Conservation (phyloP, 257 asterid genomes). For the Salvia miltiorrhiza region DNA sequence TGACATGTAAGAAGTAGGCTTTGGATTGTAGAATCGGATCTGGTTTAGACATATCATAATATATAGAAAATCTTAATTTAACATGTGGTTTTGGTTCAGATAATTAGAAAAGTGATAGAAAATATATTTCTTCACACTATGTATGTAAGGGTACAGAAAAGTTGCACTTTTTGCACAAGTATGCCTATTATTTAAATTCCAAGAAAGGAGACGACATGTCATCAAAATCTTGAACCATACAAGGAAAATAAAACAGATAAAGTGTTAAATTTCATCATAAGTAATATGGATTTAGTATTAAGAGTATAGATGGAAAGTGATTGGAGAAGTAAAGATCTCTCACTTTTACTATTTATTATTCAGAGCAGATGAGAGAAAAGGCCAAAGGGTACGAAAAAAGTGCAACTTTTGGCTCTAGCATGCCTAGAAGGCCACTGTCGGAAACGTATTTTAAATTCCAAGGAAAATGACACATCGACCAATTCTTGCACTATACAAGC, state of each 20-base stretch:
- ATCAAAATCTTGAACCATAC: not conserved
- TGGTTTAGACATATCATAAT: not conserved
- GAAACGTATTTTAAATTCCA: not conserved
- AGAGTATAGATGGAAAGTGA: not conserved
- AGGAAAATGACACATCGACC: slow-evolving; percentile 21
- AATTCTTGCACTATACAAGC: not conserved
- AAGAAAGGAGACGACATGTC: not conserved
- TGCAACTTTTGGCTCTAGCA: slow-evolving; percentile 10
- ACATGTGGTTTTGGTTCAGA: not conserved
- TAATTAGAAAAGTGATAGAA: not conserved
- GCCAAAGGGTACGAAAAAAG: not conserved
- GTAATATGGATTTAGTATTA: not conserved
- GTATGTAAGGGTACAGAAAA: not conserved
- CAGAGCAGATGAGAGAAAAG: not conserved
- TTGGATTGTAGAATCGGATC: not conserved
- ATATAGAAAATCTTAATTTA: not conserved
- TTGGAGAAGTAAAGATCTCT: not conserved
- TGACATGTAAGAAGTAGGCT: not conserved
- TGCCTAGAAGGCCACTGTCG: slow-evolving; percentile 4
- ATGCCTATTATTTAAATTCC: not conserved
- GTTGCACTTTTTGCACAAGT: not conserved
- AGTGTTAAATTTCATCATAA: too few relatives aligned
- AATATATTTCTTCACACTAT: too few relatives aligned
- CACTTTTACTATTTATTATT: not conserved
- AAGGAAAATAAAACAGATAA: not conserved